Percentiles rank a stretch among this genome's conserved stretches.
Conservation (phyloP, 2,329 filamentous ascomycete genomes). For the Arthrobotrys sinensis region DNA sequence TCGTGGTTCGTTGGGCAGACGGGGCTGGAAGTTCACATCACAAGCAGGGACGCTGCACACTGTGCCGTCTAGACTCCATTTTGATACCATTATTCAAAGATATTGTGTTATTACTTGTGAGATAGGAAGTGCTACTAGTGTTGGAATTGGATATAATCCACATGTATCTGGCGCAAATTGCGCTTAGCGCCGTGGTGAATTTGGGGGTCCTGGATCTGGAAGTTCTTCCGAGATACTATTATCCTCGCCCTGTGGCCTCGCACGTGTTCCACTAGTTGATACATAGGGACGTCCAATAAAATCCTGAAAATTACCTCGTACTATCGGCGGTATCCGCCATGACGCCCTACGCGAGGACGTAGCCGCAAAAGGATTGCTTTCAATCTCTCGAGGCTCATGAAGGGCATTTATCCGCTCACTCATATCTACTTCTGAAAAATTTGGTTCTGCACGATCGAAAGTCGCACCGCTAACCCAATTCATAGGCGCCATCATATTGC, state of each 20-base stretch:
- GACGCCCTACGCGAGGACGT: not conserved
- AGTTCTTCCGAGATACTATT: not conserved
- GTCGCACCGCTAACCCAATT: not conserved
- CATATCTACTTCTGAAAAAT: not conserved
- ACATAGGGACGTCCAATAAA: not conserved
- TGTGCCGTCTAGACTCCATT: not conserved
- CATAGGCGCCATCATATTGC: not conserved
- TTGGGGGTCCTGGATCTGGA: not conserved
- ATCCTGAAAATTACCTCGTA: not conserved
- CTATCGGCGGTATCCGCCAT: not conserved
- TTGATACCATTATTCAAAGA: too few relatives aligned
- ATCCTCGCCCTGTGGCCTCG: not conserved
- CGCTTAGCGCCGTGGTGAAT: not conserved
- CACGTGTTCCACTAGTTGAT: not conserved
- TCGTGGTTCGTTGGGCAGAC: slow-evolving; percentile 77
- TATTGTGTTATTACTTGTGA: not conserved
- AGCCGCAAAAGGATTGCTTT: not conserved
- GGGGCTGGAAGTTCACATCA: slow-evolving; percentile 57
- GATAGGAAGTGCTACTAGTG: too few relatives aligned
- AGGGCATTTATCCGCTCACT: not conserved
- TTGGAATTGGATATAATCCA: too few relatives aligned
- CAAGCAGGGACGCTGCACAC: slow-evolving; percentile 14
- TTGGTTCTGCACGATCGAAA: not conserved
- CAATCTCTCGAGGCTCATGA: not conserved
- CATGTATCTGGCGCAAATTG: too few relatives aligned